phyloP scores from a whole-genome alignment of 805 yeast genomes.

The Candida broadrunensis region DNA sequence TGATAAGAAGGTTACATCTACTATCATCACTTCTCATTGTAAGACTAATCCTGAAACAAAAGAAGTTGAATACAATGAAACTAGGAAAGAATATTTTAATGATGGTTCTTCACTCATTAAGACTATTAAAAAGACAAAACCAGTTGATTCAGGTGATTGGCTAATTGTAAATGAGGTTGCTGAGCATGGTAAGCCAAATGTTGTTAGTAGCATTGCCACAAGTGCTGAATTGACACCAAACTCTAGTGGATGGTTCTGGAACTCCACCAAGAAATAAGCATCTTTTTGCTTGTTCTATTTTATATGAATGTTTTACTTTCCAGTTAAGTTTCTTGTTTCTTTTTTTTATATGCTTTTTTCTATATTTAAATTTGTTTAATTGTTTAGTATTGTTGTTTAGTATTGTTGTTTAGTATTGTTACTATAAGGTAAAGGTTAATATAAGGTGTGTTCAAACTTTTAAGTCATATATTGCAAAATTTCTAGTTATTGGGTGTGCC shows the following conservation, averaged over 20 bases:
- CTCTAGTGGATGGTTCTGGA: constrained; percentile 12
- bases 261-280: constrained; percentile 1
- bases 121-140: constrained; percentile 28
- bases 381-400: background rate
- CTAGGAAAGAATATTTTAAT: constrained; percentile 27
- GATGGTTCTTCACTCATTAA: constrained; percentile 37
- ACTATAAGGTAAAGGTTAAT: no score
- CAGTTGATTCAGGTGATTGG: constrained; percentile 34
- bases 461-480: no score
- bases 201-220: background rate
- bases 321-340: no score
- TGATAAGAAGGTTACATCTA: constrained; percentile 19
- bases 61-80: constrained; percentile 26
- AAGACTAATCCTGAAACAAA: constrained; percentile 24
- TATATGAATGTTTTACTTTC: no score
- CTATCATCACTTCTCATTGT: constrained; percentile 22
- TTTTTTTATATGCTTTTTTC: background rate
- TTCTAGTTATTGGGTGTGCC: no score
- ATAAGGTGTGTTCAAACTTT: no score
- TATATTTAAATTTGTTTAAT: background rate
- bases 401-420: no score
- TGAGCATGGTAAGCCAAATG: constrained; percentile 3
- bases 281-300: no score
- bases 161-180: constrained; percentile 23
- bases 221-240: background rate